These are phyloP conservation scores for Hypoxylon sp. DNA, from an alignment of 2,329 filamentous ascomycete species.

Conservation along the genomic window DNA sequence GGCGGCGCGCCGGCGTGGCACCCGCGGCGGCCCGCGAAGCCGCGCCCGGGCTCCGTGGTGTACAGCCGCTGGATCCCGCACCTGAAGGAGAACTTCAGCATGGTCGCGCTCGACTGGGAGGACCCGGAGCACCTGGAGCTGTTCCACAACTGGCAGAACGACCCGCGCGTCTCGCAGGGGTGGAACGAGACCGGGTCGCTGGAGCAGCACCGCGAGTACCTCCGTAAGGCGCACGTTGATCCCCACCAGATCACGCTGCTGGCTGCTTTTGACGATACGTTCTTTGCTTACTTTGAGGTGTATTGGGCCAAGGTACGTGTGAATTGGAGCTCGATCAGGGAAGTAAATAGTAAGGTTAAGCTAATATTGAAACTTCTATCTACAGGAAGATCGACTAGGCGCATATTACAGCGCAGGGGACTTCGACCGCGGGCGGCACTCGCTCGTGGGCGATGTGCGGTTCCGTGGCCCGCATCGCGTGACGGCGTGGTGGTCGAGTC, in stretches of 20 bases:
- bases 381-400: slow-evolving; percentile 67
- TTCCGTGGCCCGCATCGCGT: slow-evolving; percentile 72
- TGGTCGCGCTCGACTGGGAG: slow-evolving; percentile 77
- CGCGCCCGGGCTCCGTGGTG: slow-evolving; percentile 74
- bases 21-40: slow-evolving; percentile 78
- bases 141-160: slow-evolving; percentile 87
- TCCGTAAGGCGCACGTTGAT: slow-evolving; percentile 75
- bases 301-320: slow-evolving; percentile 76
- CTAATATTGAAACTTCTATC: slow-evolving; percentile 5
- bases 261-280: slow-evolving; percentile 76
- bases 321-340: not conserved
- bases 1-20: slow-evolving; percentile 64
- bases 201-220: slow-evolving; percentile 79
- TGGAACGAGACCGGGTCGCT: slow-evolving; percentile 85
- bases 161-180: slow-evolving; percentile 81
- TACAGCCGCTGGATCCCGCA: slow-evolving; percentile 86
- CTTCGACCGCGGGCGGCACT: slow-evolving; percentile 70
- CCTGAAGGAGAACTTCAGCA: slow-evolving; percentile 80
- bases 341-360: not conserved
- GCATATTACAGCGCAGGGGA: slow-evolving; percentile 67
- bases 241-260: slow-evolving; percentile 78
- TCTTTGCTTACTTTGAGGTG: slow-evolving; percentile 83
- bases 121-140: slow-evolving; percentile 73
- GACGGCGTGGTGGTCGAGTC: slow-evolving; percentile 70
- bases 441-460: slow-evolving; percentile 68